Evolutionary conservation across 768 basidiomycete genomes (phyloP), one percentile per base, ranked within the genome.

Genomic region (Mrakia blollopis): DNA sequence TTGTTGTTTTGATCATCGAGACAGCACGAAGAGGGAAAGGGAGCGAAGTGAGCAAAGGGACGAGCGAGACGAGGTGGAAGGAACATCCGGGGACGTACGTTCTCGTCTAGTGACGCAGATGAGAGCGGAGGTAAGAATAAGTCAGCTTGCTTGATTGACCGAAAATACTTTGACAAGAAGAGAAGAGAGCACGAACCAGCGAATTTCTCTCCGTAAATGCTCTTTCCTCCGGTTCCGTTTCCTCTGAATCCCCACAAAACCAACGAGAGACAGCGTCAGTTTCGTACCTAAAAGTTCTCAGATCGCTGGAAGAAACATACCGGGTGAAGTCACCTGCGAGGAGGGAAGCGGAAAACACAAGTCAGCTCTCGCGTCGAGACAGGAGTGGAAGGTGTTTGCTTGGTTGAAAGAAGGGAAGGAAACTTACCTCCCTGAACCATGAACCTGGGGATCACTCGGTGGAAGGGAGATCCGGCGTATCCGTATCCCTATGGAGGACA

Each of bases 201-300:
- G 81, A 95, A 96, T 80, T 92, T 93, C 81, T 92, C 91, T 32
- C 96, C 96, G 81, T 97, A 98, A 79, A 99, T 93, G n/a, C 93
- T 95, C 73, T 78, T 77, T 50, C 76, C 76, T 62, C 76, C 76
- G 16, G 76, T 77, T 54, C 76, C 76, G 63, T 77, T 77, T 25
- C 63, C 60, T 39, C 76, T 57, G 13, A 25, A 57, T 25, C 5
- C 2, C 13, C 25, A 57, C 2, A 25, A 57, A 3, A 57, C 1
- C 5, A 57, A n/a, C 2, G 2, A 16, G 14, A 50, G 16, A 3
- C 47, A 50, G 47, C 39, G n/a, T 44, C 44, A 44, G 44, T 44
- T 7, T 44, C 11, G 5, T n/a, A n/a, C n/a, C n/a, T n/a, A n/a
- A n/a, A n/a, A n/a, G n/a, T n/a, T n/a, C n/a, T n/a, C n/a, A n/a